Base-by-base conservation (phyloP, 2,329 filamentous ascomycete species). In the Sodiomyces alkalinus region DNA sequence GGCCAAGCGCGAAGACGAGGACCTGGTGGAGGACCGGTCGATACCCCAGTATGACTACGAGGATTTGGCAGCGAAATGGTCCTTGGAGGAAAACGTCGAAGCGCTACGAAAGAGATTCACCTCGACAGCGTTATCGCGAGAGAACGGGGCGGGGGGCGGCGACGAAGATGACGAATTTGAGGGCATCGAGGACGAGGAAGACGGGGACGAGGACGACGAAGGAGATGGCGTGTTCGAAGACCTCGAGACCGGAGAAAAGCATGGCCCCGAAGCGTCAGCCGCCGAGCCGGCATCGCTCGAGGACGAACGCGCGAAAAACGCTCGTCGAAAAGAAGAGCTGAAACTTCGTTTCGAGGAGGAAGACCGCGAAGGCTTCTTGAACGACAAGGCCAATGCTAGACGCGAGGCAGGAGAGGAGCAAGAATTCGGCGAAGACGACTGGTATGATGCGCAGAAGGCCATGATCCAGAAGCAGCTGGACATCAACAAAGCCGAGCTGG, bases 381-480 rank as follows among this genome's bases (percentile, higher is more conserved):
- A 92, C 45, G 83, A 90, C 53, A 92, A 92, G 47, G 75, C 80
- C 17, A 72, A 76, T 28, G 79, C 79, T 8, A 68, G 78, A 19
- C 64, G 71, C 37, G 79, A 83, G 39, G 73, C 69, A 17, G 76
- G 67, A 19, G 65, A 66, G 3, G 62, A 73, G 5, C 73, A 87
- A 29, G 79, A 92, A 46, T 96, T 92, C 44, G 90, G 86, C 29
- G 90, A 98, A 12, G 90, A 98, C 48, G 82, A 98, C 31, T 98
- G 92, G 92, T 98, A 98, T 49, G 90, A 96, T 47, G 73, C 80
- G 17, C 90, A 98, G 49, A 98, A 98, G 58, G 82, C 90, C 18
- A 68, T 80, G 49, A 75, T 98, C 33, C 81, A 94, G 55, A 94
- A 93, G 56, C 90, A 98, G 52, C 68, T 90, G 37, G 81, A 92